phyloP scores from a whole-genome alignment of 306 rosid species.

The Rosa lucieae region DNA sequence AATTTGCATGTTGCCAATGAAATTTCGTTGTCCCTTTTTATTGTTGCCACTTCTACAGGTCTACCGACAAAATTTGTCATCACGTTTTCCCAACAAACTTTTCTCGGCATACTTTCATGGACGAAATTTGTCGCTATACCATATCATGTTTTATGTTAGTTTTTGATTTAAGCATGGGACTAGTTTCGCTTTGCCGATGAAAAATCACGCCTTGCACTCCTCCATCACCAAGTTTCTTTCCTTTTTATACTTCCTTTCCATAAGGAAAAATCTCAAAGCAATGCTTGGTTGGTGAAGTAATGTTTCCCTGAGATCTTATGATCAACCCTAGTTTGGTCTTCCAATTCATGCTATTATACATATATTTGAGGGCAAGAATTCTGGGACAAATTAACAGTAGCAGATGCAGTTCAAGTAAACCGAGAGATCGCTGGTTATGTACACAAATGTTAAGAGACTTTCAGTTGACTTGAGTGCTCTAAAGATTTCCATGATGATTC shows the following conservation, averaged over 20 bases:
- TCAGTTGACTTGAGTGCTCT: constrained; percentile 15
- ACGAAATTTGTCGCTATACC: too few relatives aligned
- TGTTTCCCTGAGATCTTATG: neutral
- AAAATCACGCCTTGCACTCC: too few relatives aligned
- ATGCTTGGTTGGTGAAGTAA: neutral
- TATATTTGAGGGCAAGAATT: neutral
- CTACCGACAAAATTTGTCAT: too few relatives aligned
- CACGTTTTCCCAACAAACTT: too few relatives aligned
- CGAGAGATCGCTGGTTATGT: neutral
- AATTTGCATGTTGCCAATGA: too few relatives aligned
- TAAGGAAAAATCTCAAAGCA: neutral
- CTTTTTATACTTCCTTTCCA: neutral
- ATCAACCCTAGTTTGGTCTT: neutral
- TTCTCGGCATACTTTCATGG: too few relatives aligned
- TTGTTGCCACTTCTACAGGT: too few relatives aligned
- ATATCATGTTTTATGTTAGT: too few relatives aligned
- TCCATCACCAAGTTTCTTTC: neutral
- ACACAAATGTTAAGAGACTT: neutral
- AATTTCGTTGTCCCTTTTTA: too few relatives aligned
- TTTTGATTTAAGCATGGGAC: too few relatives aligned
- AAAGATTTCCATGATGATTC: constrained; percentile 21
- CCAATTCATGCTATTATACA: neutral
- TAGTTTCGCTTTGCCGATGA: too few relatives aligned
- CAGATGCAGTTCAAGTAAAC: neutral
- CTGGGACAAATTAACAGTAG: neutral